Base-by-base conservation (phyloP, 208 protist species). In the Porcisia hertigi region DNA sequence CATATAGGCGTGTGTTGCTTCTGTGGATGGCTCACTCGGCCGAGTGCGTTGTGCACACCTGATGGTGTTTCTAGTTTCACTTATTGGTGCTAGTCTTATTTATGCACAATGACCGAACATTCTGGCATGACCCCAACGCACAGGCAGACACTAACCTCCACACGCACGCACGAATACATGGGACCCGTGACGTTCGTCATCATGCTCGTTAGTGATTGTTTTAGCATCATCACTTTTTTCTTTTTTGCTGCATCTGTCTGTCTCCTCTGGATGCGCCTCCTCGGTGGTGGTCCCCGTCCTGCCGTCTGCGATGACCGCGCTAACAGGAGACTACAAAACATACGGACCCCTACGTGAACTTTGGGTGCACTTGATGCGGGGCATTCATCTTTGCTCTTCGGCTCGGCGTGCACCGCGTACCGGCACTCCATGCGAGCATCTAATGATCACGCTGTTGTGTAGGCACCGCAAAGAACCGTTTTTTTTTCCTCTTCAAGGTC, bases 111-210 rank as follows among this genome's bases (percentile, higher is more conserved):
- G 23, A 1, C 63, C 23, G 45, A 67, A 30, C 12, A 41, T 23
- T 67, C 36, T 4, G 7, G 63, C 43, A 7, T 16, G 6, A 20
- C 41, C 45, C 39, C 63, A 67, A 36, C 63, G 41, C 34, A 57
- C 25, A 41, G 12, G 30, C 65, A 52, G 47, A 43, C 65, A 55
- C 47, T 14, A 8, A 57, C 47, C 23, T 20, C 39, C 65, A 55
- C 41, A 14, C 64, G 43, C 64, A 69, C 64, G 25, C 43, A 70
- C 43, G 65, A n/a, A 55, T 70, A 20, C 14, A 70, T 16, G 47
- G 45, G 8, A 11, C 20, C 41, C 39, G 62, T 49, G 62, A 23
- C 62, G 62, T 18, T 66, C n/a, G 18, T n/a, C 43, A 47, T 23
- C 20, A 18, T 47, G 34, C 30, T 18, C 39, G 30, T 30, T 30